A percentile compares a stretch with the other conserved stretches of the same genome.
phyloP scores from a whole-genome alignment of 129 eudicot genomes.

The Erigeron canadensis region DNA sequence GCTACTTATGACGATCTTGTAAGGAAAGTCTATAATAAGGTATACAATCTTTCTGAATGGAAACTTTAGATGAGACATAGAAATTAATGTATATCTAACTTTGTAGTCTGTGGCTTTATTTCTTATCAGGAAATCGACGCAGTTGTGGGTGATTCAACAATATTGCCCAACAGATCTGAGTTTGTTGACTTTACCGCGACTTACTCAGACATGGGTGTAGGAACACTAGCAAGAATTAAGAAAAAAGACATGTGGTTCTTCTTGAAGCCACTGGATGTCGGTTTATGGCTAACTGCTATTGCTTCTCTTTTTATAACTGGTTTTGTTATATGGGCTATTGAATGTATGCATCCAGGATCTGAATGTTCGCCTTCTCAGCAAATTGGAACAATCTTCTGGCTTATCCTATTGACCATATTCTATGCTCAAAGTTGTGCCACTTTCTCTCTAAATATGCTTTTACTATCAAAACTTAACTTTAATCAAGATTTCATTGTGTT shows the following conservation, averaged over 20 bases:
- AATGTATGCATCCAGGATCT: slow-evolving; percentile 29
- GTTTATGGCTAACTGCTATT: slow-evolving; percentile 33
- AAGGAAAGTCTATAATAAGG: slow-evolving; percentile 39
- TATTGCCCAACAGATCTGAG: slow-evolving; percentile 37
- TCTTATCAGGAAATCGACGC: slow-evolving; percentile 46
- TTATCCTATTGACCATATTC: slow-evolving; percentile 31
- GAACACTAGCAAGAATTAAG: slow-evolving; percentile 27
- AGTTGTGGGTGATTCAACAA: slow-evolving; percentile 43
- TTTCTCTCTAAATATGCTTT: slow-evolving; percentile 8
- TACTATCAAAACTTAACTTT: background rate
- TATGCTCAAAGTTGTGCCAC: slow-evolving; percentile 26
- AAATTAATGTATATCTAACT: background rate
- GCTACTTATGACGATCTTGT: slow-evolving; percentile 36
- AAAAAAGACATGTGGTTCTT: slow-evolving; percentile 32
- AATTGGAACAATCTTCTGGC: slow-evolving; percentile 35
- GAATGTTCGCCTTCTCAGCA: slow-evolving; percentile 16
- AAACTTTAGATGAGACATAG: too few species aligned
- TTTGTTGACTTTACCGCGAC: slow-evolving; percentile 47
- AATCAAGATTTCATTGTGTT: background rate
- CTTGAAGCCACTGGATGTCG: slow-evolving; percentile 34
- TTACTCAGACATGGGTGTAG: slow-evolving; percentile 39
- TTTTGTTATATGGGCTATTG: slow-evolving; percentile 39
- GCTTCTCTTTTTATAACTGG: slow-evolving; percentile 31
- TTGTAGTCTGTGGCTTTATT: too few species aligned
- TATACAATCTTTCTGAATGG: too few species aligned